Evolutionary conservation across 202 grass and related monocot species (phyloP).

Genomic region (Zoysia matrella): DNA sequence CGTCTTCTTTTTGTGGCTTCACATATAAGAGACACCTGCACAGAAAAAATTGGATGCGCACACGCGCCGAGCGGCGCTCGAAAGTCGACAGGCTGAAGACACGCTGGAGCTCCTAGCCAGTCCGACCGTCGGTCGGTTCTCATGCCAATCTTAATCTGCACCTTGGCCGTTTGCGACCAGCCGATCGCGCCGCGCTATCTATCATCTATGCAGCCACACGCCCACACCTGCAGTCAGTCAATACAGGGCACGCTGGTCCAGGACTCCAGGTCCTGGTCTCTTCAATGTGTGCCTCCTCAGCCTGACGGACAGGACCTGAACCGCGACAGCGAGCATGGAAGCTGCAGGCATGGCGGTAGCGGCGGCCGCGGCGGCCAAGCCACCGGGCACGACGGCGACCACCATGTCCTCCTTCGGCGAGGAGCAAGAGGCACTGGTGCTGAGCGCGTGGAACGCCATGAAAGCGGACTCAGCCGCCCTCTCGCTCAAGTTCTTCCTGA

Average conservation of each 20-base stretch:
- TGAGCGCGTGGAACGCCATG: constrained; percentile 58
- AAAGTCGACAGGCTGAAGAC: too few relatives aligned
- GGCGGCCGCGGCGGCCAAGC: background rate
- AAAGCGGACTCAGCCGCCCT: constrained; percentile 42
- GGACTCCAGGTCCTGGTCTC: background rate
- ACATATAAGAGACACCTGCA: too few relatives aligned
- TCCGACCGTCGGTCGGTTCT: too few relatives aligned
- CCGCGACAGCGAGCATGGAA: background rate
- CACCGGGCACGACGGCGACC: background rate
- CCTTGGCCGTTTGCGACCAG: constrained; percentile 3
- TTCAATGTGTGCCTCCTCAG: background rate
- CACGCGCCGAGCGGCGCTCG: too few relatives aligned
- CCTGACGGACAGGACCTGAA: background rate
- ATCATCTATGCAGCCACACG: constrained; percentile 22
- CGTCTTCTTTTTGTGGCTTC: too few relatives aligned
- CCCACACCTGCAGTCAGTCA: background rate
- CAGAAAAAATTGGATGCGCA: too few relatives aligned
- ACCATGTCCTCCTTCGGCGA: constrained; percentile 28
- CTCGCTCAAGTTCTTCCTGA: constrained; percentile 62
- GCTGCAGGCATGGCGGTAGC: background rate
- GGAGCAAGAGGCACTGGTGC: constrained; percentile 61
- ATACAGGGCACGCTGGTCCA: background rate
- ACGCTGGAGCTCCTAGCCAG: too few relatives aligned
- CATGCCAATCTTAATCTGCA: background rate
- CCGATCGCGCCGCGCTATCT: background rate